Percentiles rank a stretch among this genome's conserved stretches.
Conservation (phyloP, 2,329 filamentous ascomycete species). For the Endocalyx cinctus region DNA sequence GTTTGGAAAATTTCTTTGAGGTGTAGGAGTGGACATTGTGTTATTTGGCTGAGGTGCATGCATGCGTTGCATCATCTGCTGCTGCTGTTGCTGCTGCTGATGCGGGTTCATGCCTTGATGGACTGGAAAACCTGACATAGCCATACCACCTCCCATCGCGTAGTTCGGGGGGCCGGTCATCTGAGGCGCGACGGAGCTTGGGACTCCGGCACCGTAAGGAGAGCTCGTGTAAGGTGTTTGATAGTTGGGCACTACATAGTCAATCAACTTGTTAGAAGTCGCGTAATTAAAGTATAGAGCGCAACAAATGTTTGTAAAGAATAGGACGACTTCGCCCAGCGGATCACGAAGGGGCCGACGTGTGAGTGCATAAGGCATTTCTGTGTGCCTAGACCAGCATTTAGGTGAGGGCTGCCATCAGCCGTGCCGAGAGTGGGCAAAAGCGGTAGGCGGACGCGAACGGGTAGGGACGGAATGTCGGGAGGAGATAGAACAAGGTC, state of each 20-base stretch:
- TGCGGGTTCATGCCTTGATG: conserved; percentile 45
- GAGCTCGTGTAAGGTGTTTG: conserved; percentile 55
- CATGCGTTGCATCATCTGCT: conserved; percentile 39
- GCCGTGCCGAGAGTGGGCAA: conserved; percentile 8
- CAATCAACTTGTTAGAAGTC: conserved; percentile 26
- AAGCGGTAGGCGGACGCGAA: conserved; percentile 10
- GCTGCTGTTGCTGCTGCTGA: conserved; percentile 27
- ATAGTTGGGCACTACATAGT: conserved; percentile 45
- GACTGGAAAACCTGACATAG: conserved; percentile 54
- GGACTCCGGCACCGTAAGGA: conserved; percentile 51
- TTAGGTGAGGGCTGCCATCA: conserved; percentile 13
- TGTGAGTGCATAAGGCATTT: too few species aligned
- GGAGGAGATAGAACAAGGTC: conserved; percentile 15
- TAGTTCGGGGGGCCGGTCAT: conserved; percentile 47
- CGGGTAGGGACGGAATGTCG: conserved; percentile 9
- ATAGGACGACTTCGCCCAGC: too few species aligned
- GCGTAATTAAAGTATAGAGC: conserved; percentile 3
- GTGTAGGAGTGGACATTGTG: conserved; percentile 30
- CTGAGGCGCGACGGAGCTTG: conserved; percentile 44
- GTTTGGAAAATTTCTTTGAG: conserved; percentile 31
- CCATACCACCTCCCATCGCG: conserved; percentile 47
- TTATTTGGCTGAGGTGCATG: conserved; percentile 31
- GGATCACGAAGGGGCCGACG: too few species aligned
- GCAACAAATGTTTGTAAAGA: too few species aligned
- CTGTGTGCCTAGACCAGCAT: too few species aligned